Percentiles rank a stretch among this genome's conserved stretches.
Conservation (phyloP, 1,139 yeast genomes). For the Pichia sp. region DNA sequence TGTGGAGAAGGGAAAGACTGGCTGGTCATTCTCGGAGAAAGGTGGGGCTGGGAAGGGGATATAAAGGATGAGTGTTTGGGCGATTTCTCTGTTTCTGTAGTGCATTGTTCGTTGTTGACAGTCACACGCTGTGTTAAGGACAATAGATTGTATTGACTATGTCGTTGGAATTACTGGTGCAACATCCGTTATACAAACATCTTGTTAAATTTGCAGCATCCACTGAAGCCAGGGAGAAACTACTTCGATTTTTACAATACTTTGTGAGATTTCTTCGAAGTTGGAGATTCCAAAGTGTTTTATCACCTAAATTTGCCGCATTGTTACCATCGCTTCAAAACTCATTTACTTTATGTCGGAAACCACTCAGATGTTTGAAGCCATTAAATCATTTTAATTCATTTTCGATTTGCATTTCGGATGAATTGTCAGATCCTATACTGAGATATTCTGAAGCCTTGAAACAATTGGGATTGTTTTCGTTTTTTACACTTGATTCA, state of each 20-base stretch:
- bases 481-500: constrained; percentile 70
- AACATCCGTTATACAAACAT: constrained; percentile 70
- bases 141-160: too few relatives aligned
- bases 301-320: constrained; percentile 2
- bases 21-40: too few relatives aligned
- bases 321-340: constrained; percentile 38
- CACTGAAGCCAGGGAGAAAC: constrained; percentile 65
- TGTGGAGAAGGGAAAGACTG: too few relatives aligned
- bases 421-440: constrained; percentile 60
- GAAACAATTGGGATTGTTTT: constrained; percentile 68
- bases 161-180: constrained; percentile 61
- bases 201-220: constrained; percentile 60
- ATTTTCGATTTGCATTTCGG: constrained; percentile 63
- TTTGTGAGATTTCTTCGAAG: constrained; percentile 56
- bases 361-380: constrained; percentile 79
- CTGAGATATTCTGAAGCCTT: constrained; percentile 53
- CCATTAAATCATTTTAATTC: constrained; percentile 70
- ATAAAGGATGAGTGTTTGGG: too few relatives aligned
- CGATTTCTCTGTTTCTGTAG: too few relatives aligned
- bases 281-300: constrained; percentile 17
- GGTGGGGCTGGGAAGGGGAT: neutral
- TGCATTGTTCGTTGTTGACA: too few relatives aligned
- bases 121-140: neutral
- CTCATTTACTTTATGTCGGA: constrained; percentile 67
- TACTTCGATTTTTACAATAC: constrained; percentile 76